These are phyloP conservation scores for Urtica urens DNA, from an alignment of 306 rosid species.

Conservation along the genomic window DNA sequence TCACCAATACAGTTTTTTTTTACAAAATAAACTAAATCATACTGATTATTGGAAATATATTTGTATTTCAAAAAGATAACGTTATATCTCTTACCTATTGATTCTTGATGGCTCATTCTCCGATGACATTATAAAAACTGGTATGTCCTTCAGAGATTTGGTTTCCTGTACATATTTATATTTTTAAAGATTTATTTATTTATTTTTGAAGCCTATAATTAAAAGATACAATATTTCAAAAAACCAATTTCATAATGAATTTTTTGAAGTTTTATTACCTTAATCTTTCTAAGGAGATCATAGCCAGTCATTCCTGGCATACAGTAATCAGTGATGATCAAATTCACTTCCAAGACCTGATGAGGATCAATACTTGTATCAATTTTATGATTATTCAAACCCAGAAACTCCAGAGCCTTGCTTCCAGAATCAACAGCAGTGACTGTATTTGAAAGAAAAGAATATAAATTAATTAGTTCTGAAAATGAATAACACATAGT, in stretches of 20 bases:
- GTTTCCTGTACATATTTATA: conserved; percentile 45
- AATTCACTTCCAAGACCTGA: conserved; percentile 42
- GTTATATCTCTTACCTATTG: conserved; percentile 35
- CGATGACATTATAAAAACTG: conserved; percentile 90
- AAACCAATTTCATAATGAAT: background rate
- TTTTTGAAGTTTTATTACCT: conserved; percentile 25
- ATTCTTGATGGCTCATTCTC: conserved; percentile 79
- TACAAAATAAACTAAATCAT: background rate
- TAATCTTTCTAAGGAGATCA: conserved; percentile 74
- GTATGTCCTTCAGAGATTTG: conserved; percentile 65
- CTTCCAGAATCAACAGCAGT: conserved; percentile 80
- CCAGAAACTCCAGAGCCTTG: conserved; percentile 63
- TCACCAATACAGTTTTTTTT: background rate
- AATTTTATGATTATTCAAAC: conserved; percentile 35
- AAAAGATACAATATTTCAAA: background rate
- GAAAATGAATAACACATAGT: background rate
- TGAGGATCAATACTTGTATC: conserved; percentile 24
- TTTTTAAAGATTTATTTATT: background rate
- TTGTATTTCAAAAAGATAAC: background rate
- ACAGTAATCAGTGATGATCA: conserved; percentile 84
- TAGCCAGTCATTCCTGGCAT: conserved; percentile 95
- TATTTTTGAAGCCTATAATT: background rate
- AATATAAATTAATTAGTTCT: background rate
- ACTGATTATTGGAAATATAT: background rate
- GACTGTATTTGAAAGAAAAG: conserved; percentile 25